A percentile compares a stretch with the other conserved stretches of the same genome.
Conservation (phyloP, 73 alveolate genomes). For the Stentor coeruleus region DNA sequence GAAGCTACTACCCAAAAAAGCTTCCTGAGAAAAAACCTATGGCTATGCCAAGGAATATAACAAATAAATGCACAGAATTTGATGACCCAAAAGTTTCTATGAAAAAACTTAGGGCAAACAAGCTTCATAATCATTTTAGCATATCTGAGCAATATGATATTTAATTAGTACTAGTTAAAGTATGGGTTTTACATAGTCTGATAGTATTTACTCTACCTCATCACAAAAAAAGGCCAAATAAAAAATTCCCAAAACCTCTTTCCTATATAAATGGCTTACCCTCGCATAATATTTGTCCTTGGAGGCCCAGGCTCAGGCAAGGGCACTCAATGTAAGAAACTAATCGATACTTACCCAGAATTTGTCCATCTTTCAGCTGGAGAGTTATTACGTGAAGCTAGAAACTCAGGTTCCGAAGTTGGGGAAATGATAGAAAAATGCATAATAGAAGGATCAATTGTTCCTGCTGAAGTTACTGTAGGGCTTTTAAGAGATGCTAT, state of each 20-base stretch:
- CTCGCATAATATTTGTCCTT: conserved; percentile 45
- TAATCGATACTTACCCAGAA: conserved; percentile 52
- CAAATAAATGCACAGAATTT: neutral
- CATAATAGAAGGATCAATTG: conserved; percentile 63
- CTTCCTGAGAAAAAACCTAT: neutral
- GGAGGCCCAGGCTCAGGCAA: conserved; percentile 95
- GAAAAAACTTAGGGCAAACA: neutral
- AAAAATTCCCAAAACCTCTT: no score
- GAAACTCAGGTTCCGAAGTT: conserved; percentile 9
- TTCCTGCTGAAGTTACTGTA: conserved; percentile 67
- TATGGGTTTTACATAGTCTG: no score
- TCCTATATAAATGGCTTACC: no score
- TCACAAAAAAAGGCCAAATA: no score
- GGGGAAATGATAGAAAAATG: conserved; percentile 50
- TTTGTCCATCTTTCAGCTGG: conserved; percentile 79
- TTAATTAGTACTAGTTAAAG: no score
- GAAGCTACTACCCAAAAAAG: neutral
- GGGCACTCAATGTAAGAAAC: conserved; percentile 83
- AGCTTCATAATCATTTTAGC: neutral
- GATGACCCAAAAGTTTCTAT: neutral
- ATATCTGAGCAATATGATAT: neutral
- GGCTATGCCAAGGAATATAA: neutral
- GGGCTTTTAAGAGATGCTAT: conserved; percentile 48
- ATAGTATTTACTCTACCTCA: no score
- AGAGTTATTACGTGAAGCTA: conserved; percentile 74